Percentiles rank a stretch among this genome's conserved stretches.
phyloP scores from a whole-genome alignment of 23 red algal genomes.

The Gracilaria domingensis region DNA sequence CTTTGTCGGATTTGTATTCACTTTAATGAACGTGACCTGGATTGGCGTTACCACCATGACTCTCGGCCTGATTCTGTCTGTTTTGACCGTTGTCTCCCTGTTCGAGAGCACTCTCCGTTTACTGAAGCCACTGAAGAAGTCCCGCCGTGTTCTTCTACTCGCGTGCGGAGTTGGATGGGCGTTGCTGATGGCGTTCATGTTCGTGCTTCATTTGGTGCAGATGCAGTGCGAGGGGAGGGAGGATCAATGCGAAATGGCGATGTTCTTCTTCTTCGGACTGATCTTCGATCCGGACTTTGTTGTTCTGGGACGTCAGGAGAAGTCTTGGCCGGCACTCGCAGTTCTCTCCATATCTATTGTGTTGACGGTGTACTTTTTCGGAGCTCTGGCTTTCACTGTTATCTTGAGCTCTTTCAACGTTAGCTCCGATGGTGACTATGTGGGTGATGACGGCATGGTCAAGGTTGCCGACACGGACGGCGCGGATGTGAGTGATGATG shows the following conservation, averaged over 20 bases:
- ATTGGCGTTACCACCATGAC: slow-evolving; percentile 68
- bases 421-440: slow-evolving; percentile 25
- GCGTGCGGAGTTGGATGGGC: slow-evolving; percentile 29
- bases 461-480: too few species aligned
- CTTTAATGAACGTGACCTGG: slow-evolving; percentile 66
- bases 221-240: slow-evolving; percentile 65
- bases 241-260: neutral
- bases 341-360: slow-evolving; percentile 58
- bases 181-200: slow-evolving; percentile 46
- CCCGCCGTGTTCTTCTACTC: neutral
- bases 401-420: slow-evolving; percentile 48
- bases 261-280: slow-evolving; percentile 86
- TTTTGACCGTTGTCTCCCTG: slow-evolving; percentile 16
- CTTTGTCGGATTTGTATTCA: slow-evolving; percentile 76
- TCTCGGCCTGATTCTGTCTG: slow-evolving; percentile 51
- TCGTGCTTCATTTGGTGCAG: slow-evolving; percentile 73
- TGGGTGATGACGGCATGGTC: slow-evolving; percentile 23
- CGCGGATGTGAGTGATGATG: too few species aligned
- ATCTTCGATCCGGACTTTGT: slow-evolving; percentile 73
- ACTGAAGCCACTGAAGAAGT: slow-evolving; percentile 12
- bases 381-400: slow-evolving; percentile 22
- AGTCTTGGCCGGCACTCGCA: slow-evolving; percentile 39
- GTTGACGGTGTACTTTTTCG: slow-evolving; percentile 58
- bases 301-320: neutral
- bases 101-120: slow-evolving; percentile 50